phyloP scores from a whole-genome alignment of 1,284 basidiomycete species.

The Malassezia slooffiae region DNA sequence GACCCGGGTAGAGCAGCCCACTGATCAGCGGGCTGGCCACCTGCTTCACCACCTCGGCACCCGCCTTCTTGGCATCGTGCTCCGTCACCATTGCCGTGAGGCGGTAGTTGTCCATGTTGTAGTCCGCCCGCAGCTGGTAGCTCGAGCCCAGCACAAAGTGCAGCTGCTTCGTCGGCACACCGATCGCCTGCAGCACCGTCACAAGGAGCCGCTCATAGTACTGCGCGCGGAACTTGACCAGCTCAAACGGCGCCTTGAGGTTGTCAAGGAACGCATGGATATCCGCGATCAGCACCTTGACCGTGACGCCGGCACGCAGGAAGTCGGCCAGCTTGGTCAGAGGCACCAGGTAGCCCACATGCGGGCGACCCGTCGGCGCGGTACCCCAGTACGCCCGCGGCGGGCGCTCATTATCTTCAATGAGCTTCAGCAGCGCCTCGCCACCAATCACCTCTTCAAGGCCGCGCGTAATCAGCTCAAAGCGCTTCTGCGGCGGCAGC shows the following conservation, averaged over 20 bases:
- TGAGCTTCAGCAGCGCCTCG: constrained; percentile 69
- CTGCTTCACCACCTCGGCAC: constrained; percentile 98
- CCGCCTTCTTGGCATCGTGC: constrained; percentile 94
- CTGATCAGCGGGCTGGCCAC: constrained; percentile 81
- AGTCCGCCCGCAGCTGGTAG: constrained; percentile 82
- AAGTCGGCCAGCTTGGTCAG: constrained; percentile 95
- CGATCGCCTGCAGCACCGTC: constrained; percentile 74
- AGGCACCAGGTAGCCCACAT: constrained; percentile 93
- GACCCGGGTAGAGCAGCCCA: constrained; percentile 84
- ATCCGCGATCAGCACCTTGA: constrained; percentile 83
- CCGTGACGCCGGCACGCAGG: constrained; percentile 77
- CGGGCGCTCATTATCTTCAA: constrained; percentile 54
- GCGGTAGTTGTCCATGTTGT: constrained; percentile 89
- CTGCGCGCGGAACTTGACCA: constrained; percentile 74
- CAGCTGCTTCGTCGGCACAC: constrained; percentile 66
- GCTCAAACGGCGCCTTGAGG: constrained; percentile 88
- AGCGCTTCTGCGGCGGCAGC: constrained; percentile 56
- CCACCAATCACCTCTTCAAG: constrained; percentile 79
- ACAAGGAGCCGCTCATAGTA: constrained; percentile 79
- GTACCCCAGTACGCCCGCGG: constrained; percentile 56
- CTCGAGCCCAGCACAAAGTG: constrained; percentile 74
- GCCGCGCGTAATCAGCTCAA: constrained; percentile 71
- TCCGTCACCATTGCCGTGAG: constrained; percentile 80
- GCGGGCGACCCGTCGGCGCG: constrained; percentile 80
- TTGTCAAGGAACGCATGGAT: constrained; percentile 97